Conservation (phyloP, 345 rosid genomes). For the Capsella bursapastoris region DNA sequence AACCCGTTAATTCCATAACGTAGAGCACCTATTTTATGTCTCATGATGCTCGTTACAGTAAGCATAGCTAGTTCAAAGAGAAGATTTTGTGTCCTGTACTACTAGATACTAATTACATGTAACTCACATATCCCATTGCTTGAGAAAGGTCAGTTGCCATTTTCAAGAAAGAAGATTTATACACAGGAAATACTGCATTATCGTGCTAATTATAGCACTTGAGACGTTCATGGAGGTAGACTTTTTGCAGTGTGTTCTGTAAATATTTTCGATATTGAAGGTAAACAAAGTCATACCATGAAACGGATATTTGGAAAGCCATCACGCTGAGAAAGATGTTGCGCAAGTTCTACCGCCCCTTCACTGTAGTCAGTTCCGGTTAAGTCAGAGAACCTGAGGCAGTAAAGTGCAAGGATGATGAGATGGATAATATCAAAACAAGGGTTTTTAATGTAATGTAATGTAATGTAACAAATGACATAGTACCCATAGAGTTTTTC, state of each 20-base stretch:
- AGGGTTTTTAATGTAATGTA: too few relatives aligned
- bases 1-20: constrained; percentile 25
- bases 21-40: neutral
- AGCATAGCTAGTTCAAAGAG: constrained; percentile 23
- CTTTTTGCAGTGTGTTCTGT: neutral
- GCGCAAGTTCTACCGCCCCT: constrained; percentile 87
- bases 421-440: neutral
- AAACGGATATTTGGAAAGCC: constrained; percentile 73
- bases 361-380: constrained; percentile 94
- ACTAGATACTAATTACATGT: neutral
- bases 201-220: neutral
- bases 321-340: constrained; percentile 79
- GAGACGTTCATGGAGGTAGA: neutral
- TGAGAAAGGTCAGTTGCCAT: neutral
- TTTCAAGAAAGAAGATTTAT: constrained; percentile 1
- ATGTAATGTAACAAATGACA: too few relatives aligned
- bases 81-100: neutral
- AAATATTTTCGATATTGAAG: neutral
- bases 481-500: neutral
- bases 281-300: constrained; percentile 57
- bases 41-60: constrained; percentile 15
- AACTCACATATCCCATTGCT: constrained; percentile 8
- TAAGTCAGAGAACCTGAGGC: constrained; percentile 83
- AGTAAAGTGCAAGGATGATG: constrained; percentile 26
- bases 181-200: neutral